Evolutionary conservation across 2,329 filamentous ascomycete species (phyloP).

Genomic region (Ophiostoma piceae): DNA sequence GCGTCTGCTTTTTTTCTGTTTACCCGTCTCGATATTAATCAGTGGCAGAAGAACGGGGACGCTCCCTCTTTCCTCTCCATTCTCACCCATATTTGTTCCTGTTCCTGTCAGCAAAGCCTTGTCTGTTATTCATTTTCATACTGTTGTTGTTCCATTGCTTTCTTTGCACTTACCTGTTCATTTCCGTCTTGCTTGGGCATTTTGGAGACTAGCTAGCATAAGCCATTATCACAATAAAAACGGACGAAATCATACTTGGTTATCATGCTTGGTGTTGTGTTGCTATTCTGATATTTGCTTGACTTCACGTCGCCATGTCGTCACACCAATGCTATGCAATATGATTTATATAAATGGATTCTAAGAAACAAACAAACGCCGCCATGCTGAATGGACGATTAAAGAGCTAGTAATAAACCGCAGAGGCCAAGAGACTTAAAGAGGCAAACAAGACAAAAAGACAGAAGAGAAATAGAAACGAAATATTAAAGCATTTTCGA

Average conservation of each 20-base stretch:
- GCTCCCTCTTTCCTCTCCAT: slow-evolving; percentile 4
- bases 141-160: slow-evolving; percentile 13
- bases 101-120: slow-evolving; percentile 13
- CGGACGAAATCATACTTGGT: background rate
- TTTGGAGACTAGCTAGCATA: slow-evolving; percentile 12
- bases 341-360: background rate
- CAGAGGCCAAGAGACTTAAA: background rate
- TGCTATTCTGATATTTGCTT: no score
- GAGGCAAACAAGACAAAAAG: background rate
- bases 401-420: background rate
- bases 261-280: background rate
- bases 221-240: slow-evolving; percentile 9
- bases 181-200: slow-evolving; percentile 16
- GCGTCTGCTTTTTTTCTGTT: slow-evolving; percentile 20
- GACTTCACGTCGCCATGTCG: background rate
- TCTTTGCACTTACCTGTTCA: background rate
- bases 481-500: slow-evolving; percentile 14
- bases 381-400: slow-evolving; percentile 11
- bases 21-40: slow-evolving; percentile 8
- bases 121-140: background rate
- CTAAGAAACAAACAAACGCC: background rate
- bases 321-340: background rate
- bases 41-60: background rate
- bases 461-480: background rate
- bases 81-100: background rate